Conservation (phyloP, 768 basidiomycete genomes). For the Russula brevipes region DNA sequence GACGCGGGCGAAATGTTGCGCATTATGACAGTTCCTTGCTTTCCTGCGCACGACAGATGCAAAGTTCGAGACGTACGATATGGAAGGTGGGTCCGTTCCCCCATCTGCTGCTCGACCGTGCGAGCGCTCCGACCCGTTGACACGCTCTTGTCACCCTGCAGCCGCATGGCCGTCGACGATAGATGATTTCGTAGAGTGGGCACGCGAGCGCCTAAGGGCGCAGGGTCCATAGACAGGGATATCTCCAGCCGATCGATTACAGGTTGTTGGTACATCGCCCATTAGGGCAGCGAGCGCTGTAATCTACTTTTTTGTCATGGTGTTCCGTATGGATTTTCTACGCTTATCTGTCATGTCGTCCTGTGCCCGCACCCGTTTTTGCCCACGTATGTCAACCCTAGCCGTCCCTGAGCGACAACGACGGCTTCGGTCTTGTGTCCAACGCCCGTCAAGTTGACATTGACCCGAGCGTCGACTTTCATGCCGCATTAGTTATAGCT, state of each 20-base stretch:
- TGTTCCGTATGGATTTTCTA: conserved; percentile 4
- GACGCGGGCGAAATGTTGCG: neutral
- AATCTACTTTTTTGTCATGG: neutral
- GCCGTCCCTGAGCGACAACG: neutral
- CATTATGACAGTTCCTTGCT: conserved; percentile 56
- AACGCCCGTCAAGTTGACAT: neutral
- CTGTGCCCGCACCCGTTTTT: neutral
- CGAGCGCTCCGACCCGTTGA: conserved; percentile 7
- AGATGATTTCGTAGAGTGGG: conserved; percentile 76
- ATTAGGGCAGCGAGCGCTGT: neutral
- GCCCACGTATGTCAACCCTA: neutral
- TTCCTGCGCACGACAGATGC: conserved; percentile 73
- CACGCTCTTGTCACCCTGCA: conserved; percentile 30
- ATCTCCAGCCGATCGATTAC: neutral
- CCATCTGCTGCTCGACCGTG: neutral
- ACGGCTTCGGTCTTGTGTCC: neutral
- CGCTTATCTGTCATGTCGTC: neutral
- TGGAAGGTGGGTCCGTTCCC: conserved; percentile 63
- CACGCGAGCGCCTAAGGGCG: conserved; percentile 38
- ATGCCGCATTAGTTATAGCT: conserved; percentile 1
- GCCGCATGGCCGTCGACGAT: conserved; percentile 86
- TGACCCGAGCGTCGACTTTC: neutral
- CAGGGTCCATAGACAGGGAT: conserved; percentile 5
- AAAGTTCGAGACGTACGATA: conserved; percentile 66
- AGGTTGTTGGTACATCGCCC: neutral